phyloP scores from a whole-genome alignment of 345 rosid genomes.

The Aegle marmelos region DNA sequence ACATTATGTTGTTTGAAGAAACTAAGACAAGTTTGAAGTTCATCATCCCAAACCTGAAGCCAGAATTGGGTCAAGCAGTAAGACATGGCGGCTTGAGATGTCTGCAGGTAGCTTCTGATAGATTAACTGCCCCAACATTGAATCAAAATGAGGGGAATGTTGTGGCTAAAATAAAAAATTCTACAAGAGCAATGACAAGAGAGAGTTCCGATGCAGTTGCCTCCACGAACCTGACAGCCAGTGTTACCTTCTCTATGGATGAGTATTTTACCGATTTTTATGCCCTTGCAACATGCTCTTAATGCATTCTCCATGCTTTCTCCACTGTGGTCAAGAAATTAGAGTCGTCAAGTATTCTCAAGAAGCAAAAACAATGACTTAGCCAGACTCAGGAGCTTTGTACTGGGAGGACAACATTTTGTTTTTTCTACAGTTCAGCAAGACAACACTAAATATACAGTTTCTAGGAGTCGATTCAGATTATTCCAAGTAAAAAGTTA shows the following conservation, averaged over 20 bases:
- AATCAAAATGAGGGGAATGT: background rate
- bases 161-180: background rate
- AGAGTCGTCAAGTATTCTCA: background rate
- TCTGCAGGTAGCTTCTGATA: conserved; percentile 90
- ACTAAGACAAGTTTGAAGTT: background rate
- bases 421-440: background rate
- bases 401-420: background rate
- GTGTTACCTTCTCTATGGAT: conserved; percentile 69
- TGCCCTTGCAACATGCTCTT: conserved; percentile 92
- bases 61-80: conserved; percentile 84
- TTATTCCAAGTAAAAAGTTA: background rate
- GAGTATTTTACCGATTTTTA: conserved; percentile 86
- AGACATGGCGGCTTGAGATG: conserved; percentile 77
- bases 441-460: background rate
- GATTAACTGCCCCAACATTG: conserved; percentile 55
- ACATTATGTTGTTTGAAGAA: background rate
- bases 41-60: conserved; percentile 69
- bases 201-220: background rate
- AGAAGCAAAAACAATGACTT: background rate
- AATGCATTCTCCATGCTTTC: conserved; percentile 98
- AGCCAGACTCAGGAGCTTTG: background rate
- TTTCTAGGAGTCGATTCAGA: background rate
- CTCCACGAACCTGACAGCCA: conserved; percentile 70
- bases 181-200: background rate
- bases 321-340: conserved; percentile 48